Evolutionary conservation across 495 filamentous ascomycete species (phyloP).

Genomic region (Emericellopsis terricola): DNA sequence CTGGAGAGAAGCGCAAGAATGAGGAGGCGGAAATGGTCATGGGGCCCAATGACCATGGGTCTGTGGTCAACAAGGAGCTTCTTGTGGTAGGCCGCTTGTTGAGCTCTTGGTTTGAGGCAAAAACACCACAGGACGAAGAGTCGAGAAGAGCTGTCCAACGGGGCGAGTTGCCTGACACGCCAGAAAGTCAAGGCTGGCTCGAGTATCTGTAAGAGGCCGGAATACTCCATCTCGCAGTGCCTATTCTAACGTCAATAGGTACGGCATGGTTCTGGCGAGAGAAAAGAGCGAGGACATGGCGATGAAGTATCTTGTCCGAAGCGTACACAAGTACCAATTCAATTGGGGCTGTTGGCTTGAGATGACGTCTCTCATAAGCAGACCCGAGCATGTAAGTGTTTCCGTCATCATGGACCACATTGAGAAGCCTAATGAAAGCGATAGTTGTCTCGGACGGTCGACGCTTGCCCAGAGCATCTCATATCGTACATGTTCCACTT

Average conservation of each 20-base stretch:
- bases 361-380: conserved; percentile 54
- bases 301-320: conserved; percentile 63
- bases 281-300: conserved; percentile 76
- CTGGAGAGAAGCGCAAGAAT: conserved; percentile 89
- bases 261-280: conserved; percentile 78
- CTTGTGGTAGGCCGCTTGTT: conserved; percentile 53
- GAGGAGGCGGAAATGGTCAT: conserved; percentile 97
- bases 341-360: conserved; percentile 98
- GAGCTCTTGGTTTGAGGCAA: conserved; percentile 56
- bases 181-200: conserved; percentile 72
- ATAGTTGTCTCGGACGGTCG: conserved; percentile 30
- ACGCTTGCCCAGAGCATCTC: conserved; percentile 67
- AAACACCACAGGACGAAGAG: conserved; percentile 38
- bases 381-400: conserved; percentile 60
- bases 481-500: conserved; percentile 88
- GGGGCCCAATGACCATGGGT: conserved; percentile 75
- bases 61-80: conserved; percentile 69
- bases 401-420: conserved; percentile 8
- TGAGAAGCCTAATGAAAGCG: too few species aligned
- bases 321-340: conserved; percentile 71
- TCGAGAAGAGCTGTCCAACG: too few species aligned
- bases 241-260: conserved; percentile 14
- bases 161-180: too few species aligned
- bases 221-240: not conserved
- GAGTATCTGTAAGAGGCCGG: conserved; percentile 47